Evolutionary conservation across 2,329 filamentous ascomycete species (phyloP).

Genomic region (Elsinoe perseae): DNA sequence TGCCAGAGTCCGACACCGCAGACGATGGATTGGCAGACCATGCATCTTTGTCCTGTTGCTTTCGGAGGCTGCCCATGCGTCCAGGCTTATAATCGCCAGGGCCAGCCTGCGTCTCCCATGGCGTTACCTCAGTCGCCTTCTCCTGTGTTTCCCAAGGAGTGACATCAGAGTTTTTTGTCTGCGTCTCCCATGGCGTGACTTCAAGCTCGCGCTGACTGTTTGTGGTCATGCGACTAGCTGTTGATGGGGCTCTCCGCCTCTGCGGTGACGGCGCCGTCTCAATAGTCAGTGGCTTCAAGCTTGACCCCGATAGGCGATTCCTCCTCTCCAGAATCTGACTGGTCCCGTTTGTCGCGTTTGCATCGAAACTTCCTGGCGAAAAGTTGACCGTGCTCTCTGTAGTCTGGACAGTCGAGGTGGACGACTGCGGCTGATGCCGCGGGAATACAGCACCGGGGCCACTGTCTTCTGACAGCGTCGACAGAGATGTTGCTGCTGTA

Average conservation of each 20-base stretch:
- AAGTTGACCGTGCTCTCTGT: not conserved
- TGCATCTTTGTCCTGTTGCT: slow-evolving; percentile 4
- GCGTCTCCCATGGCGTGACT: slow-evolving; percentile 22
- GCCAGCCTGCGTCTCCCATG: slow-evolving; percentile 4
- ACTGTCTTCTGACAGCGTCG: slow-evolving; percentile 61
- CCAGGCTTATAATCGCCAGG: not conserved
- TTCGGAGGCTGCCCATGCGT: not conserved
- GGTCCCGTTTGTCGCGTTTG: not conserved
- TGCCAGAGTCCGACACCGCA: slow-evolving; percentile 18
- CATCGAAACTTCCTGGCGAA: not conserved
- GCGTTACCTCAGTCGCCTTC: slow-evolving; percentile 12
- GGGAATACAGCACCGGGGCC: slow-evolving; percentile 10
- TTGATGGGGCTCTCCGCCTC: slow-evolving; percentile 5
- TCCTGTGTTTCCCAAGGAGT: slow-evolving; percentile 19
- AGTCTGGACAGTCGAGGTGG: slow-evolving; percentile 13
- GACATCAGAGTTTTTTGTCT: slow-evolving; percentile 25
- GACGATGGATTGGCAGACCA: slow-evolving; percentile 16
- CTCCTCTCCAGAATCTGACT: slow-evolving; percentile 4
- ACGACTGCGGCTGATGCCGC: slow-evolving; percentile 10
- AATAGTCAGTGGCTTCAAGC: slow-evolving; percentile 13
- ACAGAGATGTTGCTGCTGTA: slow-evolving; percentile 59
- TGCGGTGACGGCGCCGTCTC: slow-evolving; percentile 4
- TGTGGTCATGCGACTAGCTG: slow-evolving; percentile 7
- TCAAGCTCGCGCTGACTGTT: slow-evolving; percentile 17
- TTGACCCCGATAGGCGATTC: slow-evolving; percentile 8